A percentile compares a stretch with the other conserved stretches of the same genome.
phyloP scores from a whole-genome alignment of 352 stramenopile genomes.

The Phytopythium vexans region DNA sequence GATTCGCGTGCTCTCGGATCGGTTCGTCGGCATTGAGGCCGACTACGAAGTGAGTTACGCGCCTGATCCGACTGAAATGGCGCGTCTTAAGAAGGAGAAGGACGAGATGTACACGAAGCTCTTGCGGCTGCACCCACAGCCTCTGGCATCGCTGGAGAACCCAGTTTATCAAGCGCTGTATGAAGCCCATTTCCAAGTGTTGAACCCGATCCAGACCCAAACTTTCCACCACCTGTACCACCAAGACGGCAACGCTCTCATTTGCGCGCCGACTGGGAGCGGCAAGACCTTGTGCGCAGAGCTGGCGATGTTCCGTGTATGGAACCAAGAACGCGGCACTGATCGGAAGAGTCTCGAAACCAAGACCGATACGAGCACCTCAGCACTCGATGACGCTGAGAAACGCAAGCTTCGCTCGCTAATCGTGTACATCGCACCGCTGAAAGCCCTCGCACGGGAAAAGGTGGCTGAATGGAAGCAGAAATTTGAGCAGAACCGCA shows the following conservation, averaged over 20 bases:
- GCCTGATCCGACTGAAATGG: constrained; percentile 24
- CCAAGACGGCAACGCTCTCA: constrained; percentile 92
- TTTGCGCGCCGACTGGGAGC: constrained; percentile 96
- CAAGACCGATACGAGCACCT: too few species aligned
- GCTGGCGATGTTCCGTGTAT: constrained; percentile 95
- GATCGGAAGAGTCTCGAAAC: too few species aligned
- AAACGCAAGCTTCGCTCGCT: constrained; percentile 18
- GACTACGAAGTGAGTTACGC: constrained; percentile 74
- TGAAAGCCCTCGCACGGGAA: constrained; percentile 96
- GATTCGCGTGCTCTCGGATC: constrained; percentile 94
- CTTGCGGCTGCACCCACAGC: constrained; percentile 94
- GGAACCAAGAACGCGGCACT: constrained; percentile 42
- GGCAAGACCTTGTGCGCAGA: constrained; percentile 98
- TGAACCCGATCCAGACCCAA: constrained; percentile 97
- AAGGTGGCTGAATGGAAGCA: constrained; percentile 96
- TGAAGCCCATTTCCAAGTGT: constrained; percentile 79
- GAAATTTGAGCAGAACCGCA: constrained; percentile 82
- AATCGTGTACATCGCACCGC: constrained; percentile 97
- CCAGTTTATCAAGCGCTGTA: constrained; percentile 92
- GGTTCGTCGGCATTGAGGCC: constrained; percentile 95
- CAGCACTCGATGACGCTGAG: too few species aligned
- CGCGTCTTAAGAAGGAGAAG: constrained; percentile 48
- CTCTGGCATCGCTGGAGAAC: constrained; percentile 91
- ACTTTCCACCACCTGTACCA: constrained; percentile 98
- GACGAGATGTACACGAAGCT: constrained; percentile 85